Evolutionary conservation across 2,329 filamentous ascomycete genomes (phyloP).

Genomic region (Colletotrichum sp.): DNA sequence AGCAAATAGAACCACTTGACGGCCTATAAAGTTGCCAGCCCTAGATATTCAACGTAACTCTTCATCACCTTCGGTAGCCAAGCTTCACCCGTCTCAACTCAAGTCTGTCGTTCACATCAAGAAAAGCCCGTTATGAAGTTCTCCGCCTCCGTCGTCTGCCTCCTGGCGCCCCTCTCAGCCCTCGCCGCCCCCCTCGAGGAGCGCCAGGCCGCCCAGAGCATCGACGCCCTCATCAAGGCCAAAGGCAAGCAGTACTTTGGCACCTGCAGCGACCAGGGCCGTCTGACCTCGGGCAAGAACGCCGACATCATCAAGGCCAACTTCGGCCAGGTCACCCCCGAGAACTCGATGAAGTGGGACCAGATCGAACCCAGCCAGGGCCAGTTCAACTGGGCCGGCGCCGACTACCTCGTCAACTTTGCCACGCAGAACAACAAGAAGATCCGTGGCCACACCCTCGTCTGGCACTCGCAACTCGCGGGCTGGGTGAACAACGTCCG

Average conservation of each 20-base stretch:
- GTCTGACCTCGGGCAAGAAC: slow-evolving; percentile 53
- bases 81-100: background rate
- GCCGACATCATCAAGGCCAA: slow-evolving; percentile 63
- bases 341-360: slow-evolving; percentile 78
- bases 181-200: slow-evolving; percentile 35
- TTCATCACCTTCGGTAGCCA: background rate
- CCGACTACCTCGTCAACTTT: slow-evolving; percentile 66
- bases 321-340: slow-evolving; percentile 70
- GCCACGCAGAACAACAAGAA: slow-evolving; percentile 60
- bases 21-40: background rate
- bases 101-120: background rate
- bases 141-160: slow-evolving; percentile 31
- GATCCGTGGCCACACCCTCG: slow-evolving; percentile 69
- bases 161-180: slow-evolving; percentile 42
- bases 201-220: slow-evolving; percentile 49
- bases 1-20: background rate
- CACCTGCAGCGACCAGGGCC: slow-evolving; percentile 58
- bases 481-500: slow-evolving; percentile 63
- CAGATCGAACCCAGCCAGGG: slow-evolving; percentile 52
- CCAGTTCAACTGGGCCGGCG: slow-evolving; percentile 59
- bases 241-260: slow-evolving; percentile 73
- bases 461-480: slow-evolving; percentile 68
- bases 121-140: slow-evolving; percentile 24
- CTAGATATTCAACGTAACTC: rapidly evolving
- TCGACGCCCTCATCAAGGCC: slow-evolving; percentile 62